phyloP scores from a whole-genome alignment of 345 rosid genomes.

The Erucastrum elatum region DNA sequence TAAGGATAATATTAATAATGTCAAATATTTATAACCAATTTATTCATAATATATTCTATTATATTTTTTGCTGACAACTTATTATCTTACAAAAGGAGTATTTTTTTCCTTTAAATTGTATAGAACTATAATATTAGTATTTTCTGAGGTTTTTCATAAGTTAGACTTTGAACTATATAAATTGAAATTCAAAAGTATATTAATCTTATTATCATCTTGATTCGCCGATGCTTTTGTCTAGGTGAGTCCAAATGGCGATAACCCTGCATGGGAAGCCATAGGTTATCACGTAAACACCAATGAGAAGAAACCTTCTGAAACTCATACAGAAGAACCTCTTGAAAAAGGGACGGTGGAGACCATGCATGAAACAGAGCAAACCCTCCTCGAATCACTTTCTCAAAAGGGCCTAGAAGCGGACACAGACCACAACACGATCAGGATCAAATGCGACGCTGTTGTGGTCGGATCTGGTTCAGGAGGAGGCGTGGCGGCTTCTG shows the following conservation, averaged over 20 bases:
- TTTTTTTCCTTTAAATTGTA: too few species aligned
- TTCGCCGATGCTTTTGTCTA: constrained; percentile 28
- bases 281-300: constrained; percentile 47
- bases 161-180: too few species aligned
- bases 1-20: too few species aligned
- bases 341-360: constrained; percentile 74
- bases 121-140: too few species aligned
- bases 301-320: constrained; percentile 9
- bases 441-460: constrained; percentile 72
- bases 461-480: constrained; percentile 91
- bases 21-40: too few species aligned
- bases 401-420: constrained; percentile 59
- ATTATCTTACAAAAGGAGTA: too few species aligned
- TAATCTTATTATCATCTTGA: too few species aligned
- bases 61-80: too few species aligned
- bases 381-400: constrained; percentile 50
- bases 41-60: too few species aligned
- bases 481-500: constrained; percentile 89
- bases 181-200: too few species aligned
- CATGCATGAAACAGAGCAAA: constrained; percentile 44
- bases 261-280: constrained; percentile 80
- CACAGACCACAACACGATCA: constrained; percentile 31
- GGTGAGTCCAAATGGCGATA: constrained; percentile 60
- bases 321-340: constrained; percentile 59
- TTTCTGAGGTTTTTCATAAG: too few species aligned